Evolutionary conservation across 805 yeast genomes (phyloP).

Genomic region (Nakazawaea ernobii): DNA sequence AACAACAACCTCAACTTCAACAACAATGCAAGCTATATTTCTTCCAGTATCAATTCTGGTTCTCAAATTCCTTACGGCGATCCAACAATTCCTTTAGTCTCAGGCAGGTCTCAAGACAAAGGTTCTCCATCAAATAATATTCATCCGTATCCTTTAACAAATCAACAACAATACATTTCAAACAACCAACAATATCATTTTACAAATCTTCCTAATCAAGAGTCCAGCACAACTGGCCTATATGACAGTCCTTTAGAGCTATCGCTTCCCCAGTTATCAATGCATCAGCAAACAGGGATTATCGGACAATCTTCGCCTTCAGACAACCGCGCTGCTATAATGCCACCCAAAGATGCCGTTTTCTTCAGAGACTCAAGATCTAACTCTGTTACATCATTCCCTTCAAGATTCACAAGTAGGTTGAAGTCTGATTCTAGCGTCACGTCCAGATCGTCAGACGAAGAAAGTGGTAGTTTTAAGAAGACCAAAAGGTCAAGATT

Average conservation of each 20-base stretch:
- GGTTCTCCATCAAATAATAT: background rate
- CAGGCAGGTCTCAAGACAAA: background rate
- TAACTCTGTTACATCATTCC: background rate
- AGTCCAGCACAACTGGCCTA: background rate
- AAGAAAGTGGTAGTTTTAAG: background rate
- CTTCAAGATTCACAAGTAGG: background rate
- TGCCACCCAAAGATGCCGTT: background rate
- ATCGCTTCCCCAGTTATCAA: background rate
- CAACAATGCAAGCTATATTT: background rate
- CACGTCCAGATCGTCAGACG: background rate
- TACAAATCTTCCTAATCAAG: background rate
- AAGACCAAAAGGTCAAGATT: conserved; percentile 51
- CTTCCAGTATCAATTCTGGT: background rate
- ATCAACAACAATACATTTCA: background rate
- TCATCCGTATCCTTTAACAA: background rate
- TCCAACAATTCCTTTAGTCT: conserved; percentile 1
- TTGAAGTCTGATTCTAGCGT: background rate
- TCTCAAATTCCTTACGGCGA: background rate
- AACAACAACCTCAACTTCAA: background rate
- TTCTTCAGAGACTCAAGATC: conserved; percentile 3
- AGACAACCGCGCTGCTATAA: background rate
- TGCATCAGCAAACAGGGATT: background rate
- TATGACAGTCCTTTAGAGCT: background rate
- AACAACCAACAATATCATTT: background rate
- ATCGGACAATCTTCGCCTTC: background rate